A percentile compares a stretch with the other conserved stretches of the same genome.
Conservation (phyloP, 805 yeast species). For the Metschnikowia drakensbergensis region DNA sequence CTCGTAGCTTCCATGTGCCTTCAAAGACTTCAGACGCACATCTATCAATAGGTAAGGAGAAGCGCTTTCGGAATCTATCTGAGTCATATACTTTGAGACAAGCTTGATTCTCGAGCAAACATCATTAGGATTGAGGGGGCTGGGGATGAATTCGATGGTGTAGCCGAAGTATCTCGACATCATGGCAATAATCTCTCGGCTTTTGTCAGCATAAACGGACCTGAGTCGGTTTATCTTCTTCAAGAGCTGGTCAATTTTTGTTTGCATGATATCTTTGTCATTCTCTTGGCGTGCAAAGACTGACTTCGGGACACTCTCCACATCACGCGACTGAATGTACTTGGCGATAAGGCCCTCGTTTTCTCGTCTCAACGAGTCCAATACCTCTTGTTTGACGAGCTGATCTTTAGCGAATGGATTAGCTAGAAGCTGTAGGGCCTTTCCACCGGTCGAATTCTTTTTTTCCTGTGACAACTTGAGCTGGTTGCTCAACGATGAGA, state of each 20-base stretch:
- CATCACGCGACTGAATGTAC: slow-evolving; percentile 14
- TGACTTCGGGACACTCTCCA: slow-evolving; percentile 50
- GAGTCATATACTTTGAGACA: slow-evolving; percentile 40
- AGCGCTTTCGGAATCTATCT: slow-evolving; percentile 15
- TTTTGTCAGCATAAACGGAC: slow-evolving; percentile 59
- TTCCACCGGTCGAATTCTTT: slow-evolving; percentile 21
- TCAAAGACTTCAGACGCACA: slow-evolving; percentile 49
- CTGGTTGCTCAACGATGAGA: slow-evolving; percentile 35
- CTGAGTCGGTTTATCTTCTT: slow-evolving; percentile 53
- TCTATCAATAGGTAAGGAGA: slow-evolving; percentile 54
- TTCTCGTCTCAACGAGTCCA: slow-evolving; percentile 53
- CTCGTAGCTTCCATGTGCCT: slow-evolving; percentile 43
- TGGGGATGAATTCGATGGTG: slow-evolving; percentile 59
- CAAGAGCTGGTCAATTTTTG: slow-evolving; percentile 43
- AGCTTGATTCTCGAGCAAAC: slow-evolving; percentile 53
- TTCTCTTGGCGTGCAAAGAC: slow-evolving; percentile 59
- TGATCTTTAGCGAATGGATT: slow-evolving; percentile 67
- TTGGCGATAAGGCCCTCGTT: slow-evolving; percentile 49
- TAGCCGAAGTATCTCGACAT: slow-evolving; percentile 70
- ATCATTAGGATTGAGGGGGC: slow-evolving; percentile 40
- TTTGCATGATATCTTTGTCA: slow-evolving; percentile 48
- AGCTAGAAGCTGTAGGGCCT: slow-evolving; percentile 58
- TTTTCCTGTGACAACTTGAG: slow-evolving; percentile 23
- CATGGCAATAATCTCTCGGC: slow-evolving; percentile 66
- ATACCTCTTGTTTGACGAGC: slow-evolving; percentile 48